A percentile compares a stretch with the other conserved stretches of the same genome.
Conservation (phyloP, 352 stramenopile genomes). For the Globisporangium spiculum region DNA sequence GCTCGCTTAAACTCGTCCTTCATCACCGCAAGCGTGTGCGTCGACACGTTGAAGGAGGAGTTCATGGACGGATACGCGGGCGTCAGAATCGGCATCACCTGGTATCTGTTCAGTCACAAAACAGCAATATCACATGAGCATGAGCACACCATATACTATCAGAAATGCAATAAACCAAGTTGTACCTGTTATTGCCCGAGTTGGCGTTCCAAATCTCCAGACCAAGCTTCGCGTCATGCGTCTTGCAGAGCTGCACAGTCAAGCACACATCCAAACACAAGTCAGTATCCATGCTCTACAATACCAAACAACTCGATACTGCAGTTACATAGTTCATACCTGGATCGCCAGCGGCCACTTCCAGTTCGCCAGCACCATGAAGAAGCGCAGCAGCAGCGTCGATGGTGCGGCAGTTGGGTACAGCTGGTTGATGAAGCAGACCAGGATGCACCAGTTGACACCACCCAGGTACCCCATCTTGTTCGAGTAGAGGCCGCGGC, state of each 20-base stretch:
- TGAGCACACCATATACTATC: background rate
- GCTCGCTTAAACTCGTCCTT: conserved; percentile 91
- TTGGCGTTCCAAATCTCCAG: conserved; percentile 90
- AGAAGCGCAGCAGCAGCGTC: conserved; percentile 86
- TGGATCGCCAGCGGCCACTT: conserved; percentile 91
- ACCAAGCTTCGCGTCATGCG: conserved; percentile 80
- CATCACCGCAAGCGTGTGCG: conserved; percentile 93
- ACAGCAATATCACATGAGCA: conserved; percentile 1
- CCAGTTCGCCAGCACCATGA: conserved; percentile 89
- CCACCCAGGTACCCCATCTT: conserved; percentile 98
- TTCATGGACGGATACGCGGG: conserved; percentile 99
- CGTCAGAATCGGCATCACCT: conserved; percentile 99
- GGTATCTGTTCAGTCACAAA: conserved; percentile 46
- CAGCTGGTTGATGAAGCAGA: conserved; percentile 94
- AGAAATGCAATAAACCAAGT: background rate
- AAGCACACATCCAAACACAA: conserved; percentile 4
- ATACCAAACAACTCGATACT: conserved; percentile 1
- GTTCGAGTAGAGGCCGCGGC: conserved; percentile 97
- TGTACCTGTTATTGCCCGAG: conserved; percentile 70
- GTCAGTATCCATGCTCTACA: conserved; percentile 2
- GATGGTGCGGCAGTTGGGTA: conserved; percentile 85
- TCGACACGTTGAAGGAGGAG: conserved; percentile 97
- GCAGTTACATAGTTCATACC: conserved; percentile 23
- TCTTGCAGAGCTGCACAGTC: conserved; percentile 71
- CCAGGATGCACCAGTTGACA: conserved; percentile 99